Conservation (phyloP, 148 eudicot species). For the Heliamphora exappendiculata region DNA sequence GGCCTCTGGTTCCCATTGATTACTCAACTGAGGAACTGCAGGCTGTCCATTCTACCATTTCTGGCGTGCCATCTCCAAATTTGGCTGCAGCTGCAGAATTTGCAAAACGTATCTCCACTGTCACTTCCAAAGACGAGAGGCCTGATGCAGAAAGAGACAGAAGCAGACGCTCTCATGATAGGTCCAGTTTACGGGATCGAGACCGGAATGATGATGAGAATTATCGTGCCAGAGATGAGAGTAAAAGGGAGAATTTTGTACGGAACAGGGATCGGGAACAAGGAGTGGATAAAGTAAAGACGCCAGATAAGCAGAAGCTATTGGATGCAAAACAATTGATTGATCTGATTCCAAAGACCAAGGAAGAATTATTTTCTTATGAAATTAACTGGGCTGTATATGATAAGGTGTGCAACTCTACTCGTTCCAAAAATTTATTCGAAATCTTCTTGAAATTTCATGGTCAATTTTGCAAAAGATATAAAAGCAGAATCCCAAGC, state of each 20-base stretch:
- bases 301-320: slow-evolving; percentile 38
- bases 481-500: neutral
- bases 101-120: slow-evolving; percentile 52
- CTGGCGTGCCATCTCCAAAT: slow-evolving; percentile 41
- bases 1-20: slow-evolving; percentile 95
- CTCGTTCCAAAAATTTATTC: neutral
- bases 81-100: slow-evolving; percentile 55
- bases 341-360: slow-evolving; percentile 93
- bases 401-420: slow-evolving; percentile 59
- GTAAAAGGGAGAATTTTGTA: slow-evolving; percentile 22
- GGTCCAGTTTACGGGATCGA: slow-evolving; percentile 59
- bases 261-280: slow-evolving; percentile 27
- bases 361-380: slow-evolving; percentile 87
- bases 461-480: neutral
- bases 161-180: slow-evolving; percentile 68
- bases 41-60: slow-evolving; percentile 36
- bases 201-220: slow-evolving; percentile 44
- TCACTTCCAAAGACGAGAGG: slow-evolving; percentile 53
- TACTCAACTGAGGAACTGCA: slow-evolving; percentile 89
- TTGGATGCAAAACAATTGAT: slow-evolving; percentile 95
- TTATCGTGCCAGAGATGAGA: slow-evolving; percentile 30
- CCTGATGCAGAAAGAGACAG: slow-evolving; percentile 60
- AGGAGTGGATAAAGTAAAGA: slow-evolving; percentile 20
- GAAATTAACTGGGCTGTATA: slow-evolving; percentile 78
- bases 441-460: neutral